Evolutionary conservation across 495 filamentous ascomycete species (phyloP), one percentile per base, ranked within the genome.

Genomic region (Cryomyces antarcticus): DNA sequence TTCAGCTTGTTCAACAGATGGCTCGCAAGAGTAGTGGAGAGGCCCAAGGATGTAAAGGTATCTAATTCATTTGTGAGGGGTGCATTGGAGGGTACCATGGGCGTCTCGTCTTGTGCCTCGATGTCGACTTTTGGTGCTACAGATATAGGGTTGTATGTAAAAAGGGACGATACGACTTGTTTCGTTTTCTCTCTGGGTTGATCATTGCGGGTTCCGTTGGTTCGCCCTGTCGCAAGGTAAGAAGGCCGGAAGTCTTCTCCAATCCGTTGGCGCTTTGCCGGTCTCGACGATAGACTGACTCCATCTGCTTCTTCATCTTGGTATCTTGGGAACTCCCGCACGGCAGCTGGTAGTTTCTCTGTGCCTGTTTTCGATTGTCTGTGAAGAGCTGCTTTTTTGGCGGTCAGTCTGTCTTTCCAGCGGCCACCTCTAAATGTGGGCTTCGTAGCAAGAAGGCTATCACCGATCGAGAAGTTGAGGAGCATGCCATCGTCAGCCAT

Each of bases 401-500:
- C 88, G 41, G 68, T 75, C 41, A 85, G 62, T 44, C 92, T 68
- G 55, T 93, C 89, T 55, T 77, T 81, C 89, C 89, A 97, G 49
- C 73, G 73, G 10, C 89, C 89, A 46, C 89, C 89, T 58, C 76
- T 86, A 57, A 93, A 83, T 47, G 73, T 78, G 4, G 69, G 68
- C 44, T 77, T 79, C 30, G 61, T 61, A 28, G 58, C 37, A 12
- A 62, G 41, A 42, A 65, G 58, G 11, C 64, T 67, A 49, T 82
- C 80, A 10, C 69, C 67, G 29, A 89, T 64, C 43, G 80, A 71
- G 55, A 95, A 95, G 57, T 97, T 96, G 57, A 95, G 67, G 39
- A 95, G 71, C 73, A 97, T 79, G 41, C 83, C 85, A 77, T 93
- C 82, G 64, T 95, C 85, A 17, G 84, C 83, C 87, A 94, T 95